Percentiles rank a stretch among this genome's conserved stretches.
These are phyloP conservation scores for Evansstolkia leycettana DNA, from an alignment of 495 filamentous ascomycete species.

Conservation along the genomic window DNA sequence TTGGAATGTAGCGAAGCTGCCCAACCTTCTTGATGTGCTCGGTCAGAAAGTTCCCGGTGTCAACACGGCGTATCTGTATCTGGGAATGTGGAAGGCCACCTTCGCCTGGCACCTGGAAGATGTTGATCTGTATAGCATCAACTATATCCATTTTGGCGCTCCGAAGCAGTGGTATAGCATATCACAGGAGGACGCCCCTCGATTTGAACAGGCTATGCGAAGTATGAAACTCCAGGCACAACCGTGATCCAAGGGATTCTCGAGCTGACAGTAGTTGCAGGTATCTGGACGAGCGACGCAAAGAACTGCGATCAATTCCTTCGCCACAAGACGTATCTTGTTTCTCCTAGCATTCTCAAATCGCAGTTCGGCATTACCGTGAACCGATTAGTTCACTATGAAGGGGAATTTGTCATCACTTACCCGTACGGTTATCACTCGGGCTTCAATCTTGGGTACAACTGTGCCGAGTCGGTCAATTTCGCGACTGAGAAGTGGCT, in stretches of 20 bases:
- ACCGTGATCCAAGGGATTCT: too few species aligned
- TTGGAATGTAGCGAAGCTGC: conserved; percentile 93
- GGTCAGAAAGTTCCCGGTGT: conserved; percentile 94
- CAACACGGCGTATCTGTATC: conserved; percentile 96
- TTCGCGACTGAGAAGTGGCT: conserved; percentile 94
- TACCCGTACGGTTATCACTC: conserved; percentile 99
- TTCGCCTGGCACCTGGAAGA: conserved; percentile 99
- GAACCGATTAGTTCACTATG: conserved; percentile 90
- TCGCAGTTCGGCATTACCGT: conserved; percentile 86
- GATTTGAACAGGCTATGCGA: conserved; percentile 92
- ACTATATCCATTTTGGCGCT: conserved; percentile 97
- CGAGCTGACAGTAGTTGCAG: conserved; percentile 14
- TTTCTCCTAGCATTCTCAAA: conserved; percentile 78
- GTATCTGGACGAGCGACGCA: conserved; percentile 87
- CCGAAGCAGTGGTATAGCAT: conserved; percentile 99
- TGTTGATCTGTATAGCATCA: conserved; percentile 98
- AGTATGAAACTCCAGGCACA: conserved; percentile 25
- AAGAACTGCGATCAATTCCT: conserved; percentile 96
- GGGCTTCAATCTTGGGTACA: conserved; percentile 95
- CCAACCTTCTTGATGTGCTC: conserved; percentile 85
- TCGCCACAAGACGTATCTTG: conserved; percentile 96
- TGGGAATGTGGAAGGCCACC: conserved; percentile 99
- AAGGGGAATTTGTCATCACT: conserved; percentile 96
- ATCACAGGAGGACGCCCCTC: conserved; percentile 85
- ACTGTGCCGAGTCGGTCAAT: conserved; percentile 98